Base-by-base conservation (phyloP, 2,329 filamentous ascomycete genomes). In the Cephalotrichum gorgonifer region DNA sequence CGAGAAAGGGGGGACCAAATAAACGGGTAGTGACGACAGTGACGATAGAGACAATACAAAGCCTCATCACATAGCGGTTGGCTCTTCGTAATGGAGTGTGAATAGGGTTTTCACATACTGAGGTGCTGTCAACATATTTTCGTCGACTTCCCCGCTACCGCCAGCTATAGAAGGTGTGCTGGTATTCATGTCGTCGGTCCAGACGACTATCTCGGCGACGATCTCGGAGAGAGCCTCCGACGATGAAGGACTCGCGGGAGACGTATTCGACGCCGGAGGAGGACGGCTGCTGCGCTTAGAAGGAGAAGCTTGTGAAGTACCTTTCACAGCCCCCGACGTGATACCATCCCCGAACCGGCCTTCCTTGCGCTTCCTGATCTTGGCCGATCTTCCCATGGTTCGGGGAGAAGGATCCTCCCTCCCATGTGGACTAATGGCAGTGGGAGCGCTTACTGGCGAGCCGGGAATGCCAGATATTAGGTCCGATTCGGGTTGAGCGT, bases 201-300 rank as follows among this genome's bases (percentile, higher is more conserved):
- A 70, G 17, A 72, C 71, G 4, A 72, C 57, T 25, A 73, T 73
- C 52, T 70, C 69, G 4, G 65, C 61, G 3, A 63, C 65, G 30
- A 66, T 64, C 33, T 70, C 64, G 43, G 60, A 61, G 6, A 58
- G 55, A 22, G 58, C 53, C 43, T 65, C 61, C 22, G 62, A 62
- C 48, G 56, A 64, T 44, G 57, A 58, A 54, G 59, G 63, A 50
- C 60, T 65, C 52, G 61, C 61, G 54, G 56, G 61, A 54, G 53
- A 20, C 17, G 27, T 26, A 20, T 25, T 26, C 38, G 23, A 23
- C 22, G 35, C 17, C 35, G 26, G 38, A 11, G 26, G 22, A 14
- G 46, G 31, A 25, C 23, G 31, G 15, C 22, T n/a, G 30, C 17
- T 46, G n/a, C 20, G 11, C 44, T 15, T 27, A 17, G 17, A 39